Base-by-base conservation (phyloP, 2,329 filamentous ascomycete genomes). In the Botrytis tulipae region DNA sequence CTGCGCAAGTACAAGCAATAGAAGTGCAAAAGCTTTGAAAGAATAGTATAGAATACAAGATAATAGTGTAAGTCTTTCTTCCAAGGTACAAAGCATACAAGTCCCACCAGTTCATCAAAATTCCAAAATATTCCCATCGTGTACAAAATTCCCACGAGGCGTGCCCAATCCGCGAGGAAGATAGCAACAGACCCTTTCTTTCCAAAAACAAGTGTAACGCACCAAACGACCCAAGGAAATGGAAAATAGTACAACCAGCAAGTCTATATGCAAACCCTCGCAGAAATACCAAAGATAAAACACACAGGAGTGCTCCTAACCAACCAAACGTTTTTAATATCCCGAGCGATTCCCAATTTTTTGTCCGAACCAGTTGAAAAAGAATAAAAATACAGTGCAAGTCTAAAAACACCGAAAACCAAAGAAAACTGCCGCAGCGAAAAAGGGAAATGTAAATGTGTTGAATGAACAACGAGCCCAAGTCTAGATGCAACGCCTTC, bases 401-500 rank as follows among this genome's bases (percentile, higher is more conserved):
- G 63, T 71, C 63, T 74, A 66, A 74, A 66, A 74, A 74, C 59
- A 71, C 73, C 76, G n/a, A 69, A 51, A 60, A 25, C 6, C 35
- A 67, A 72, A 54, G 32, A 37, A 62, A 62, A 72, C 63, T 70
- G 72, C 42, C 62, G 67, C 29, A 70, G 67, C 60, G 71, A 67
- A 63, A 48, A 68, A 69, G n/a, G 42, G 35, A 73, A 70, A 73
- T 46, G 57, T 65, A 59, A 57, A 71, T 65, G 66, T 68, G 71
- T 72, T 72, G 71, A 72, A 61, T 72, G 71, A 72, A 72, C 71
- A 72, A 72, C 63, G 40, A 22, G 63, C 71, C 71, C 76, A 66
- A 73, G 48, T 79, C 77, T 78, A 78, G 72, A 78, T 79, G 76
- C 71, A 79, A 78, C 76, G 76, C 76, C 77, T 57, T 71, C 32